These are phyloP conservation scores for Leucoagaricus sp. DNA, from an alignment of 1,284 basidiomycete genomes.

Conservation along the genomic window DNA sequence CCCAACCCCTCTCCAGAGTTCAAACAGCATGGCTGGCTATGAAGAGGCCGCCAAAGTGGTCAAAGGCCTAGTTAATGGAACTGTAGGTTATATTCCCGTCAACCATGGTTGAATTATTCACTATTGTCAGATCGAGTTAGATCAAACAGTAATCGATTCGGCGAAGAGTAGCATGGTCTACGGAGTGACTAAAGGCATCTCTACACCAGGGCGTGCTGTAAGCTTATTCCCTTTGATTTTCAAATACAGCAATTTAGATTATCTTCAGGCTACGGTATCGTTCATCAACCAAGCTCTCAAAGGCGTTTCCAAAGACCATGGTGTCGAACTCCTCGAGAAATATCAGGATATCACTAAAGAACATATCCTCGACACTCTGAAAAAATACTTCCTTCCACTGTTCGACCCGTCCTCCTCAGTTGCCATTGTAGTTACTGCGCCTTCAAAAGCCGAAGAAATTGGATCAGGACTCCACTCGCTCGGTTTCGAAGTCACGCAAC, in stretches of 20 bases:
- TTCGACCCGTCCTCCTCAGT: conserved; percentile 82
- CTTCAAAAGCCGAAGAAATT: conserved; percentile 80
- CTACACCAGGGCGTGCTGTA: conserved; percentile 86
- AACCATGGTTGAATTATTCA: conserved; percentile 3
- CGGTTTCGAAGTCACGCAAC: conserved; percentile 82
- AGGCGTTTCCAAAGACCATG: conserved; percentile 72
- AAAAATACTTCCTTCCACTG: conserved; percentile 83
- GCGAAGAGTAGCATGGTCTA: conserved; percentile 93
- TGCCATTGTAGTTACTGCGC: conserved; percentile 82
- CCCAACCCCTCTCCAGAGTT: conserved; percentile 57
- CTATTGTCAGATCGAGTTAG: conserved; percentile 70
- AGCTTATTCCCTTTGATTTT: conserved; percentile 25
- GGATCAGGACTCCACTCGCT: conserved; percentile 58
- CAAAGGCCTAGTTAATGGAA: conserved; percentile 73
- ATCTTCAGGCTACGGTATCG: conserved; percentile 66
- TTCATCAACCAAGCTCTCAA: conserved; percentile 89
- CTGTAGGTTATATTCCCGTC: conserved; percentile 57
- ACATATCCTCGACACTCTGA: conserved; percentile 72
- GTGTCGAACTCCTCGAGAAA: conserved; percentile 74
- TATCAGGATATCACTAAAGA: conserved; percentile 79
- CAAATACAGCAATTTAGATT: not conserved
- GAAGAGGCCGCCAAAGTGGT: conserved; percentile 80
- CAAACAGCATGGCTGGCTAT: conserved; percentile 85
- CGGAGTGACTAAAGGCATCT: conserved; percentile 77
- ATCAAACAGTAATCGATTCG: conserved; percentile 84